Conservation (phyloP, 495 filamentous ascomycete species). For the Echria macrotheca region DNA sequence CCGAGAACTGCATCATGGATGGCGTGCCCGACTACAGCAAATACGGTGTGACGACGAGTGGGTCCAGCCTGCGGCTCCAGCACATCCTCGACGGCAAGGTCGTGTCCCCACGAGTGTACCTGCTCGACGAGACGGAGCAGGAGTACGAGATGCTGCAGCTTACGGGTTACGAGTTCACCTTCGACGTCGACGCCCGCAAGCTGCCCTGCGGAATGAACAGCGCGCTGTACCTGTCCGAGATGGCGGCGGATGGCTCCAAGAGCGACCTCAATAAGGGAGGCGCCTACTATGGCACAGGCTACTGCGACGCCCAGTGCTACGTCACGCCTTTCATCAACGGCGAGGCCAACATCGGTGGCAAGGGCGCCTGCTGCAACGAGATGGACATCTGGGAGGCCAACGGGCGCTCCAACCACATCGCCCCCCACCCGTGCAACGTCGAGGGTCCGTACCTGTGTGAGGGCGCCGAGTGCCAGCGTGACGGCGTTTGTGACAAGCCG, state of each 20-base stretch:
- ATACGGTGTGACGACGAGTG: slow-evolving; percentile 42
- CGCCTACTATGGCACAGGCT: slow-evolving; percentile 61
- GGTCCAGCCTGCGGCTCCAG: slow-evolving; percentile 46
- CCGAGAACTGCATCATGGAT: slow-evolving; percentile 48
- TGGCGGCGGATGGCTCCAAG: slow-evolving; percentile 50
- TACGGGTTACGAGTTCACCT: slow-evolving; percentile 55
- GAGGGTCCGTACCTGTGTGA: slow-evolving; percentile 45
- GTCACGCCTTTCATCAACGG: slow-evolving; percentile 55
- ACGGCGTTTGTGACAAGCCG: slow-evolving; percentile 57
- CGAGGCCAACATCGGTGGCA: slow-evolving; percentile 44
- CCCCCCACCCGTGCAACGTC: slow-evolving; percentile 54
- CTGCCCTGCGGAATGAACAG: slow-evolving; percentile 64
- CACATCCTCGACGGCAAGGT: slow-evolving; percentile 20
- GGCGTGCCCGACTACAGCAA: slow-evolving; percentile 41
- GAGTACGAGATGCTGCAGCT: slow-evolving; percentile 58
- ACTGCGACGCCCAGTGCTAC: slow-evolving; percentile 67
- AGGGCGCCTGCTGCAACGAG: slow-evolving; percentile 56
- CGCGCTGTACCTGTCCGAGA: slow-evolving; percentile 64
- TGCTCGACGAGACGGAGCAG: slow-evolving; percentile 45
- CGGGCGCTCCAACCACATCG: slow-evolving; percentile 45
- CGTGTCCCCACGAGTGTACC: slow-evolving; percentile 55
- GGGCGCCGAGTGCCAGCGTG: slow-evolving; percentile 42
- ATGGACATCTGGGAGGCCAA: slow-evolving; percentile 68
- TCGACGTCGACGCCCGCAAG: slow-evolving; percentile 57
- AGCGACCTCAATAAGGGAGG: slow-evolving; percentile 54